Evolutionary conservation across 371 early-diverging fungal species (phyloP), one percentile per base, ranked within the genome.

Genomic region (Syncephalastrum racemosum): DNA sequence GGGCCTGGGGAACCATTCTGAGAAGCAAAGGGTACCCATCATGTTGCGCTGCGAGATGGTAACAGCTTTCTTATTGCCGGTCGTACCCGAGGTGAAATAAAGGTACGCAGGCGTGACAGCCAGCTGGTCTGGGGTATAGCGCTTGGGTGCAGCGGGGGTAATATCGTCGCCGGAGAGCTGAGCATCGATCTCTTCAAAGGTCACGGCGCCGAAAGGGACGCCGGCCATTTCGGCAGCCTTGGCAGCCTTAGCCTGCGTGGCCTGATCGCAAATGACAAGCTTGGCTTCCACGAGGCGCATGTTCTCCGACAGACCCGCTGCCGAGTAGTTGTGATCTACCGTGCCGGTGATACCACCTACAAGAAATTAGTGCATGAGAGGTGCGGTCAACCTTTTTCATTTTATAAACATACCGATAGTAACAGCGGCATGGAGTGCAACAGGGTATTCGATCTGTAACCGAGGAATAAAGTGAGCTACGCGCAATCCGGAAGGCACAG

Each of bases 21-120:
- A 8, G 10, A 31, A 31, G 36, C 36, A 31, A 2, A 31, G 5
- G 6, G 36, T 31, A 12, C 36, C 36, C 8, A 31, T 12, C 36
- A 31, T 31, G 36, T 31, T 31, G 36, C 36, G 36, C 10, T 31
- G 36, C 10, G 36, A 31, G 36, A 31, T 31, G 36, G 36, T 31
- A 12, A 31, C 36, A 31, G 36, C 36, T 12, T 31, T 31, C 36
- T 31, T 31, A 10, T 31, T 31, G 36, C 36, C 36, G 4, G 91
- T 89, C 8, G 91, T 93, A 2, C 93, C 93, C 12, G 87, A 86
- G 15, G 88, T 87, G 67, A 89, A 93, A 66, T 89, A 89, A n/a
- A 93, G 71, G 59, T 83, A 82, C 0, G 89, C 83, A 36, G 81
- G 80, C 46, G 73, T 64, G 16, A 56, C 53, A 36, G 64, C 59